Conservation (phyloP, 805 yeast genomes). For the Myxozyma neglecta region DNA sequence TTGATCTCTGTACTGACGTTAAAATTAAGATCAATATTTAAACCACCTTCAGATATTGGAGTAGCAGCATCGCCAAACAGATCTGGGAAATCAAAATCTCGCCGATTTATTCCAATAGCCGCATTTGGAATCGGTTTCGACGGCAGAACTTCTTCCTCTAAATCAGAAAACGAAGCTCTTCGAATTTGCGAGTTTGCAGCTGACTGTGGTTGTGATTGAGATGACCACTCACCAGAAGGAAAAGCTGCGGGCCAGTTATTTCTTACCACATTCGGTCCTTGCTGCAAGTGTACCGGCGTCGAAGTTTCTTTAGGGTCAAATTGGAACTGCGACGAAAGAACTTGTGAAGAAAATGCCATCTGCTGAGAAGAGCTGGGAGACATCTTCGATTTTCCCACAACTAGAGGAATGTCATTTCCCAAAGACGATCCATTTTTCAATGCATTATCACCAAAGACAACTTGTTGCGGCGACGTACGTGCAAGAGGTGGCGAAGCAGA, state of each 20-base stretch:
- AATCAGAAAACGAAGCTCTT: not conserved
- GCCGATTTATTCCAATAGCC: not conserved
- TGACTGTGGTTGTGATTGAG: not conserved
- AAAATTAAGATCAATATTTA: not conserved
- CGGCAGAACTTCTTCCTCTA: constrained; percentile 3
- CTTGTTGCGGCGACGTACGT: not conserved
- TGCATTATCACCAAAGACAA: not conserved
- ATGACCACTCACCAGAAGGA: not conserved
- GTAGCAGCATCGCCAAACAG: not conserved
- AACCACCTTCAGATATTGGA: not conserved
- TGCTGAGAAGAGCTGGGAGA: not conserved
- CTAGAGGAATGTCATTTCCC: not conserved
- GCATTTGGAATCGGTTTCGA: not conserved
- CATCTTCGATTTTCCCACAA: not conserved
- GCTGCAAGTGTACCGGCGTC: not conserved
- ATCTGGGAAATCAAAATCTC: not conserved
- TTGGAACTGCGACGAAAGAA: constrained; percentile 5
- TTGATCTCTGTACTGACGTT: not conserved
- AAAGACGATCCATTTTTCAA: not conserved
- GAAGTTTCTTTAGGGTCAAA: constrained; percentile 10
- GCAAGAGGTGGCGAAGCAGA: not conserved
- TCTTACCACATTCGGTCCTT: not conserved
- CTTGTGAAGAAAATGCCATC: not conserved
- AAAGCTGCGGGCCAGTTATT: not conserved
- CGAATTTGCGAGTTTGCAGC: not conserved